Evolutionary conservation across 495 filamentous ascomycete species (phyloP).

Genomic region (Xylaria bambusicola): DNA sequence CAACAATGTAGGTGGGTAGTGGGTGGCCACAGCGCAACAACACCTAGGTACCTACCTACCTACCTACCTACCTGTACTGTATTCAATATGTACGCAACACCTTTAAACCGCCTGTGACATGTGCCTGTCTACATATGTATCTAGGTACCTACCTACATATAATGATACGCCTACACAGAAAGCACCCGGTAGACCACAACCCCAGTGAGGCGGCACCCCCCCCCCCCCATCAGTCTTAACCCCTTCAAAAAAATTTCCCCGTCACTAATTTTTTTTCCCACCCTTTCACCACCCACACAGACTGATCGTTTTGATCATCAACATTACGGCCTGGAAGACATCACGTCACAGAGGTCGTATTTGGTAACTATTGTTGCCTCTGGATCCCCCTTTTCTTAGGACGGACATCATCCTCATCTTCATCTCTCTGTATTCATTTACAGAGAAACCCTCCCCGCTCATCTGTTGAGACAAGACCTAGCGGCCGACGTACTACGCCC

Average conservation of each 20-base stretch:
- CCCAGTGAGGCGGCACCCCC: constrained; percentile 20
- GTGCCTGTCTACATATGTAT: too few species aligned
- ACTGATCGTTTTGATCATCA: constrained; percentile 35
- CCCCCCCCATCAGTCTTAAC: constrained; percentile 23
- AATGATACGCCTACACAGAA: too few species aligned
- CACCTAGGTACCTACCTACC: too few species aligned
- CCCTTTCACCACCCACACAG: constrained; percentile 25
- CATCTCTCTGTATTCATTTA: constrained; percentile 37
- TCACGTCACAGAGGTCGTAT: constrained; percentile 33
- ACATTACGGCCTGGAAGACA: constrained; percentile 37
- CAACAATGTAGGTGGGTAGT: too few species aligned
- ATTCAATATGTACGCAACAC: too few species aligned
- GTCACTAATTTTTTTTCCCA: constrained; percentile 37
- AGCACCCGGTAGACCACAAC: too few species aligned
- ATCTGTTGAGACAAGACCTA: constrained; percentile 15
- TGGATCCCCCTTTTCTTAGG: constrained; percentile 25
- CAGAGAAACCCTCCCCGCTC: constrained; percentile 46
- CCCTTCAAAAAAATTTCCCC: constrained; percentile 38
- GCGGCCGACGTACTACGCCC: constrained; percentile 16
- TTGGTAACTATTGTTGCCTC: constrained; percentile 27
- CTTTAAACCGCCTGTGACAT: too few species aligned
- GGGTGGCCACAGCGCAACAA: too few species aligned
- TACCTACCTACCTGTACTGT: too few species aligned
- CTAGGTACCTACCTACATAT: too few species aligned
- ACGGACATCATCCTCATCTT: constrained; percentile 31